Conservation (phyloP, 2,329 filamentous ascomycete species). For the Fusarium sublunatum region DNA sequence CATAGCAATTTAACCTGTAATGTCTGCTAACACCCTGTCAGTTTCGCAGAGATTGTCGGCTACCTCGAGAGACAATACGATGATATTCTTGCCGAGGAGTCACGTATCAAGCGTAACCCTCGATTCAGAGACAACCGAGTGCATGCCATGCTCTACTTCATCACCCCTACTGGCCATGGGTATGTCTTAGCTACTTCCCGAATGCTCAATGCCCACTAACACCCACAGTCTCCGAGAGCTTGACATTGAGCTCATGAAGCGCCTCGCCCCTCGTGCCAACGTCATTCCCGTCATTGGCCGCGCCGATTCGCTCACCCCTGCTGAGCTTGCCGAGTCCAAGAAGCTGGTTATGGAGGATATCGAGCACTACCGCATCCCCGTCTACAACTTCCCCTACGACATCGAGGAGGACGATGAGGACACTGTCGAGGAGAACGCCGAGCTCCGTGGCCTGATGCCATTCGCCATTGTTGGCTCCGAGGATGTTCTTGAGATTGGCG, state of each 20-base stretch:
- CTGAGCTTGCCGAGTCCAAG: constrained; percentile 98
- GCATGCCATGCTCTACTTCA: constrained; percentile 98
- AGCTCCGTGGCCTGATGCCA: constrained; percentile 96
- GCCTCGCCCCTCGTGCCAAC: constrained; percentile 96
- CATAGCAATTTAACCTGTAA: not conserved
- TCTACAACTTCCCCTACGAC: constrained; percentile 99
- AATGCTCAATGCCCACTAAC: constrained; percentile 4
- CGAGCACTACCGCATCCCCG: constrained; percentile 98
- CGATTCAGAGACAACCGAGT: constrained; percentile 99
- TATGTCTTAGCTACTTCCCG: constrained; percentile 55
- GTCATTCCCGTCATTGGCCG: constrained; percentile 99
- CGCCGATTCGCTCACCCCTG: constrained; percentile 95
- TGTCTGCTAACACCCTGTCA: constrained; percentile 51
- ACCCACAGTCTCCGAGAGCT: constrained; percentile 88
- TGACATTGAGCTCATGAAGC: constrained; percentile 99
- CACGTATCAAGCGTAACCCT: constrained; percentile 99
- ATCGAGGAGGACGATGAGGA: constrained; percentile 99
- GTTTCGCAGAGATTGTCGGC: constrained; percentile 97
- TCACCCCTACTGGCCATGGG: constrained; percentile 97
- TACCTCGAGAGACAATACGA: constrained; percentile 99
- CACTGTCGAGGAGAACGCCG: constrained; percentile 98
- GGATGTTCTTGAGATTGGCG: constrained; percentile 92
- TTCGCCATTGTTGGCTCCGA: constrained; percentile 99
- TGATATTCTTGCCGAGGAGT: constrained; percentile 98
- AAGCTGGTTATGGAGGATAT: constrained; percentile 99